A percentile compares a stretch with the other conserved stretches of the same genome.
These are phyloP conservation scores for Petrea volubilis DNA, from an alignment of 257 asterid species.

Conservation along the genomic window DNA sequence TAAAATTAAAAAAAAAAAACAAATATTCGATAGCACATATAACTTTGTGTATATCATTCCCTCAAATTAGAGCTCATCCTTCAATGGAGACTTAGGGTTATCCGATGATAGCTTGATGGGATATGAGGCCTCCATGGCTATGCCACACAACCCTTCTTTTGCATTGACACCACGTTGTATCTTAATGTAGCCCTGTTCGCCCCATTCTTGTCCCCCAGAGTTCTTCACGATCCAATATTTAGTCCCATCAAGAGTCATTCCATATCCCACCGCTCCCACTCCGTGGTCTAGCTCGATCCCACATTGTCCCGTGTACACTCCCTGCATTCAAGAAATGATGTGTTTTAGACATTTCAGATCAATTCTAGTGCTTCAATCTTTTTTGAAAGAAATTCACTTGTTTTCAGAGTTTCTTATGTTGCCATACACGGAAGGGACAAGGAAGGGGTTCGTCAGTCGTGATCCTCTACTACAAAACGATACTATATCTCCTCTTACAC, in stretches of 20 bases:
- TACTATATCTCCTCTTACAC: no score
- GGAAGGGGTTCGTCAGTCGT: no score
- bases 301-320: conserved; percentile 60
- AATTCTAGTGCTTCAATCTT: neutral
- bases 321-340: conserved; percentile 34
- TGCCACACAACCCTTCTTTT: conserved; percentile 67
- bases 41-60: neutral
- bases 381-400: neutral
- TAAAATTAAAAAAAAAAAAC: neutral
- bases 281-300: conserved; percentile 84
- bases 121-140: conserved; percentile 74
- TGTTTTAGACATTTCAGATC: neutral
- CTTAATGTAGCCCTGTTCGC: conserved; percentile 70
- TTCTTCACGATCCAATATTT: conserved; percentile 79
- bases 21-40: neutral
- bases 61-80: conserved; percentile 60
- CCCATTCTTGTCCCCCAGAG: conserved; percentile 76
- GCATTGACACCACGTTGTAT: conserved; percentile 49
- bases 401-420: neutral
- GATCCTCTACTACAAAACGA: no score
- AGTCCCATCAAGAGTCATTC: conserved; percentile 63
- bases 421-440: neutral
- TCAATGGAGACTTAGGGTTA: conserved; percentile 46
- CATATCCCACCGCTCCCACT: conserved; percentile 72
- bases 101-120: conserved; percentile 59